Evolutionary conservation across 2,329 filamentous ascomycete genomes (phyloP), one percentile per base, ranked within the genome.

Genomic region (Elsinoe arachidis): DNA sequence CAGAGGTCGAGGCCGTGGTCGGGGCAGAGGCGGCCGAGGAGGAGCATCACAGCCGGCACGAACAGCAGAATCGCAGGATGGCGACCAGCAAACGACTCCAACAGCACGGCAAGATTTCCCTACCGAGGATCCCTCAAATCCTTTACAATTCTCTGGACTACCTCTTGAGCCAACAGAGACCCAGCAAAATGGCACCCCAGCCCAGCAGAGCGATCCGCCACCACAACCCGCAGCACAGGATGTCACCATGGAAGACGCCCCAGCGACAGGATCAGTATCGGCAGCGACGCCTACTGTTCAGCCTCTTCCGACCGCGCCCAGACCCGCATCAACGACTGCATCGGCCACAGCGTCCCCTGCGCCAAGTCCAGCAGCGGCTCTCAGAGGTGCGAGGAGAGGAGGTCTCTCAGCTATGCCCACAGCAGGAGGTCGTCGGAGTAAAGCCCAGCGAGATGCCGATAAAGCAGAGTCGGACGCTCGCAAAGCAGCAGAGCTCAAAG

Each of bases 341-440:
- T 12, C 41, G 21, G 21, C 49, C n/a, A 34, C 33, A 7, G 11
- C 59, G 2, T 47, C 54, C n/a, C 46, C 56, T 19, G 34, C 59
- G 15, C n/a, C 58, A 23, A 47, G 17, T 37, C n/a, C 56, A n/a
- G 9, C 58, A n/a, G 35, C 55, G 3, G 26, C 58, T 6, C 33
- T 55, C 4, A 54, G 59, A 15, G 59, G 61, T 12, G 57, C 51
- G 12, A 61, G 61, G 57, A 62, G 61, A 52, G 49, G 33, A 2
- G 55, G 60, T 11, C 44, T 61, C 34, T 58, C 63, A 11, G 61
- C 64, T 53, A 68, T 70, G 53, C 75, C 75, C 3, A 72, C 71
- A 37, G 75, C 74, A 58, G 72, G 68, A 14, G 73, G 72, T 11
- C 68, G 75, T 55, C 65, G 75, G 56, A 76, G 72, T 59, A 74